Evolutionary conservation across 176 grass and related monocot genomes (phyloP), one percentile per base, ranked within the genome.

Genomic region (Stipa capillata): DNA sequence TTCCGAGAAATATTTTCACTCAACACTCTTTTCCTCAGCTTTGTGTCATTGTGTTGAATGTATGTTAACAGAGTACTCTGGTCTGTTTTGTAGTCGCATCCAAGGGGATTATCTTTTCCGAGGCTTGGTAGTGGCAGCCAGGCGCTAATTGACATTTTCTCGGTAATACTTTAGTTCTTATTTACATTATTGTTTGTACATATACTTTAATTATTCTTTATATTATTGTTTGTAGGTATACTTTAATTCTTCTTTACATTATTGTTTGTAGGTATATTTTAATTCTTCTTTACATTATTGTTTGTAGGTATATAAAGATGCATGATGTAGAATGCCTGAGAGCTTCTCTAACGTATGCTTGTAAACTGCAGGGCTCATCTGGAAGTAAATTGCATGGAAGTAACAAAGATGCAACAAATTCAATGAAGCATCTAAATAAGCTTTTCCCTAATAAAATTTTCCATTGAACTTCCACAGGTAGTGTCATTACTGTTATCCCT

Each of bases 371-470:
- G 91, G 69, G 83, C 39, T 52, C 24, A 59, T 77, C 76, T 51
- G 62, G 43, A 61, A 86, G 44, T 83, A 84, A 51, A 47, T 54
- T 82, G 10, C 82, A 86, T 60, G 80, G 85, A 71, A 89, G 29
- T 77, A 91, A 39, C 68, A 85, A 76, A 45, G 76, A 86, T 80
- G 73, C 83, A 52, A 76, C 85, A 32, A 81, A 93, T 64, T 68
- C 84, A 43, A 83, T 59, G 43, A 73, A 89, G 82, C 84, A 91
- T 72, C 84, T 91, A 42, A 80, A 62, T 51, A 80, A 74, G 33
- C 37, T 91, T 89, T 93, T 97, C 61, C 94, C 91, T 78, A 97
- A 97, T 73, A 91, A 91, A 84, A 85, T 93, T 74, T n/a, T 77
- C 63, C 33, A 88, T 97, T 56, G 69, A 91, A 77, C 82, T 85